Evolutionary conservation across 2,329 filamentous ascomycete species (phyloP), one percentile per base, ranked within the genome.

Genomic region (Colletotrichum costaricense): DNA sequence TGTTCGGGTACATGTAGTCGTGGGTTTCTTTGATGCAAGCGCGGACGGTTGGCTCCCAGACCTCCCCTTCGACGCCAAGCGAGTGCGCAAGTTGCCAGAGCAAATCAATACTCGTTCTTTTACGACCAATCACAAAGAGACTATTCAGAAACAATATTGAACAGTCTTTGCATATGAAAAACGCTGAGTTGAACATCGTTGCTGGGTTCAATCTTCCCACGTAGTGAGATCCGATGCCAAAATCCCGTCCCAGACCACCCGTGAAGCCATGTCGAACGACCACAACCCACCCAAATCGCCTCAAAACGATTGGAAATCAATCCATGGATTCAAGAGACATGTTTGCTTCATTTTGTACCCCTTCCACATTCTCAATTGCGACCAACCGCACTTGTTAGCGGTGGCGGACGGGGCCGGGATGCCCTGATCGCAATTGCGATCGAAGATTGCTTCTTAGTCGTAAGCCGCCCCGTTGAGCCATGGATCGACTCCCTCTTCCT

Each of bases 341-440:
- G 11, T 22, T 5, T 35, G 11, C 26, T 49, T 26, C 7, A 42
- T 26, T 57, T 49, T 56, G 28, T 16, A 9, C 16, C 14, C 12
- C 56, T 62, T 71, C n/a, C 28, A 60, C 56, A 57, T 62, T 66
- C 60, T 62, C 46, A 73, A 65, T 65, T 66, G 67, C 56, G 70
- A 69, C 70, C 55, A 63, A 64, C 55, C 22, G 33, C 65, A 63
- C 38, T 72, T 64, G 70, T 72, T 57, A 28, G 24, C 33, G 63
- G 67, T 70, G 71, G 71, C 71, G 71, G 71, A 66, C 60, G 60
- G 67, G 42, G 58, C 67, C 71, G 49, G 60, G 28, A 63, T 67
- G 67, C 67, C 67, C 71, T 69, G 71, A 73, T 73, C 71, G 71
- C 71, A 73, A 73, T 73, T 73, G 71, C 71, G 71, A 73, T 73